Percentiles rank a stretch among this genome's conserved stretches.
phyloP scores from a whole-genome alignment of 2,329 filamentous ascomycete genomes.

The Stachybotrys echinatus region DNA sequence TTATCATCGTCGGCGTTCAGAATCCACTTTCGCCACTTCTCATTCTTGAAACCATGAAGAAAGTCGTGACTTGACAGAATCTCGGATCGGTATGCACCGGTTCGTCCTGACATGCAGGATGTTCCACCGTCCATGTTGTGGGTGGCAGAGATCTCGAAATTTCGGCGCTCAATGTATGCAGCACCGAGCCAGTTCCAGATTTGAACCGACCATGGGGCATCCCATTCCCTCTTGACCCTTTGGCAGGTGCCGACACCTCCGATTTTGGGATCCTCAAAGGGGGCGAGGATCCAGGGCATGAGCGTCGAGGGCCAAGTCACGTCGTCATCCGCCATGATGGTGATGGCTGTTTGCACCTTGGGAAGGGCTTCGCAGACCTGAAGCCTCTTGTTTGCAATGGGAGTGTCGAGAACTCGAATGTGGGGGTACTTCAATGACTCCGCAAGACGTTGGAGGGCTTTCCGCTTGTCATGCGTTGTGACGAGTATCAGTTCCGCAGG shows the following conservation, averaged over 20 bases:
- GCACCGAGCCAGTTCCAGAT: constrained; percentile 88
- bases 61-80: constrained; percentile 85
- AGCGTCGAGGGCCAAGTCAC: constrained; percentile 86
- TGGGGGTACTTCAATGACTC: constrained; percentile 53
- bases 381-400: constrained; percentile 89
- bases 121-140: constrained; percentile 92
- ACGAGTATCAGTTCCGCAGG: constrained; percentile 76
- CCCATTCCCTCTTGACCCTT: constrained; percentile 66
- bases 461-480: constrained; percentile 75
- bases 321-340: constrained; percentile 92
- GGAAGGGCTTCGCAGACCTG: constrained; percentile 91
- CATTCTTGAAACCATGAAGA: constrained; percentile 82
- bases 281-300: constrained; percentile 86
- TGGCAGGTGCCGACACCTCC: constrained; percentile 93
- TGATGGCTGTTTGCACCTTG: constrained; percentile 76
- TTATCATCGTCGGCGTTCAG: constrained; percentile 97
- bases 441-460: constrained; percentile 62
- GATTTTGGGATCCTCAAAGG: constrained; percentile 78
- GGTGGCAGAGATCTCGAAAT: constrained; percentile 95
- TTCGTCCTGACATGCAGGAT: constrained; percentile 94
- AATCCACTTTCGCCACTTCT: constrained; percentile 83
- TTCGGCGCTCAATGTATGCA: constrained; percentile 86
- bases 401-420: constrained; percentile 69
- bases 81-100: constrained; percentile 83
- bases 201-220: constrained; percentile 51